Evolutionary conservation across 768 basidiomycete species (phyloP).

Genomic region (Pleurotus giganteus): DNA sequence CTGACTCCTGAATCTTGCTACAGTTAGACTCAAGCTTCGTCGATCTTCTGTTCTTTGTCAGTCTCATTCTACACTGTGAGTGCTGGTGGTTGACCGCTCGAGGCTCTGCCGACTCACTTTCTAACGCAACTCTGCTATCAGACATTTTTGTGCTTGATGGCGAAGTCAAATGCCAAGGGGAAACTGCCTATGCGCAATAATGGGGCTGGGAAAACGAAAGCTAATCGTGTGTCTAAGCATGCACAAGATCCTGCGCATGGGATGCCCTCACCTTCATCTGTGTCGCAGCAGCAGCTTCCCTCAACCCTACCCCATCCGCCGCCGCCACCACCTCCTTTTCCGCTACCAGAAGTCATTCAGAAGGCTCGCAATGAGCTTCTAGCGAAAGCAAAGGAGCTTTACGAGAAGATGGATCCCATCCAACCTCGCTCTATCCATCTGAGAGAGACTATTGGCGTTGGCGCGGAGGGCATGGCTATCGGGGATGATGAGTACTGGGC

Average conservation of each 20-base stretch:
- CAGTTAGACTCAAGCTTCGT: background rate
- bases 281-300: background rate
- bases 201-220: background rate
- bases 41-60: background rate
- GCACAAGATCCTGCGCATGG: background rate
- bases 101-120: background rate
- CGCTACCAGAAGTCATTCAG: background rate
- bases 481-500: conserved; percentile 2
- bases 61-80: background rate
- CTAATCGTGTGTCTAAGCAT: background rate
- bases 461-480: background rate
- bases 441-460: background rate
- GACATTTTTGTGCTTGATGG: background rate
- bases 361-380: background rate
- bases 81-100: background rate
- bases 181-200: background rate
- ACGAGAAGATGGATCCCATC: conserved; percentile 2
- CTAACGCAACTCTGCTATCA: background rate
- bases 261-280: background rate
- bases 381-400: background rate
- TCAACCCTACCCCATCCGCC: background rate
- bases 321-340: background rate
- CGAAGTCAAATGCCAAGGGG: background rate
- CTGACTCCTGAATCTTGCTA: background rate
- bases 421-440: background rate